Base-by-base conservation (phyloP, 164 flowering plant species). In the Sextonia rubra region DNA sequence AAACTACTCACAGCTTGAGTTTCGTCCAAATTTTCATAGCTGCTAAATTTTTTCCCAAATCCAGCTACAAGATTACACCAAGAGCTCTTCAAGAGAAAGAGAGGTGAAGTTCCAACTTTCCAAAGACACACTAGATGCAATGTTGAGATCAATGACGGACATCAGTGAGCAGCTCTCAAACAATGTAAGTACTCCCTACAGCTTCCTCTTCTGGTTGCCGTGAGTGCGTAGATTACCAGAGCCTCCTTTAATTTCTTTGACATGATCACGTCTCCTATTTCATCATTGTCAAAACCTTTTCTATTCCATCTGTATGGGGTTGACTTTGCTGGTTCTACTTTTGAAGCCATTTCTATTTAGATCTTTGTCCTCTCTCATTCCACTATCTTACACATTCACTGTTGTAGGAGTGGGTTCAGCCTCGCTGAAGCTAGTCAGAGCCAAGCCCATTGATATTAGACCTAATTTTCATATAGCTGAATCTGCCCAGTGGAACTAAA, bases 71-170 rank as follows among this genome's bases (percentile, higher is more conserved):
- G 86, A 82, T 66, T 76, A 71, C 75, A 60, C 77, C 18, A 80
- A 74, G 74, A 71, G 80, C 1, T 66, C 84, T 37, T 77, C 78
- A 22, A 84, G 86, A 26, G 86, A 81, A 77, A 76, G 78, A 18
- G 86, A 81, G 69, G 86, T 80, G 71, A 85, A 81, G 71, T 85
- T 85, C 76, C 86, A 83, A 64, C 81, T 83, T 47, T 73, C 84
- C 17, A 83, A 75, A 76, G 86, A 83, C 64, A 85, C 86, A 1
- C 65, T 85, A 11, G 86, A 78, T 22, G 83, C 86, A 70, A 85
- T 83, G 86, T 74, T 85, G 78, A 78, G 83, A 77, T 85, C 88
- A 66, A 83, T 85, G 86, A 60, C 78, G 44, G 75, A 81, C 76
- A 85, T 85, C 37, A 77, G 80, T 49, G 82, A 85, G 68, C 85